Conservation (phyloP, 768 basidiomycete genomes). For the Xerocomellus intermedius region DNA sequence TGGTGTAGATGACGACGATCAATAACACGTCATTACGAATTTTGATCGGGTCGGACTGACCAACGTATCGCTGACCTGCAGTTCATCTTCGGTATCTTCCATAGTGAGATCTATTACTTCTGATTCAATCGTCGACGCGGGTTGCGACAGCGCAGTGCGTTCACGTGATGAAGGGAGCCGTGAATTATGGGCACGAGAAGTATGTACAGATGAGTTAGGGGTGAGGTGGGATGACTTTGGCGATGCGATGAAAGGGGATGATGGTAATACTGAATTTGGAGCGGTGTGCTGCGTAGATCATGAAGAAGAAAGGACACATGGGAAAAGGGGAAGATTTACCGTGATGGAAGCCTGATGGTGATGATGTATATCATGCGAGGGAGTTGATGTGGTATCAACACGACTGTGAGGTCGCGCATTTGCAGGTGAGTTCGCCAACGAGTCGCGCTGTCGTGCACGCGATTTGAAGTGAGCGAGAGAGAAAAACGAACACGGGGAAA, state of each 20-base stretch:
- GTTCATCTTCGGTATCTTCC: slow-evolving; percentile 25
- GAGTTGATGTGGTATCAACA: slow-evolving; percentile 12
- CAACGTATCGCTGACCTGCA: not conserved
- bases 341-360: slow-evolving; percentile 6
- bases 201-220: slow-evolving; percentile 5
- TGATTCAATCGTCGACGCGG: not conserved
- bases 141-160: not conserved
- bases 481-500: not conserved
- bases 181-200: slow-evolving; percentile 2
- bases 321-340: slow-evolving; percentile 12
- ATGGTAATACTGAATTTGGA: not conserved
- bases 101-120: slow-evolving; percentile 24
- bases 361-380: slow-evolving; percentile 1
- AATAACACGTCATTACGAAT: not conserved
- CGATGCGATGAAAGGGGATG: not conserved
- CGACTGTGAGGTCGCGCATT: slow-evolving; percentile 1
- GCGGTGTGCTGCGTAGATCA: slow-evolving; percentile 7
- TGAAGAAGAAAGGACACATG: not conserved
- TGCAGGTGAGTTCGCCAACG: not conserved
- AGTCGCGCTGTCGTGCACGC: slow-evolving; percentile 12
- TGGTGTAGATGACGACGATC: slow-evolving; percentile 4
- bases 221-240: slow-evolving; percentile 3
- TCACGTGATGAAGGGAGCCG: slow-evolving; percentile 1
- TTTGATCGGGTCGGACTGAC: slow-evolving; percentile 19
- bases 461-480: slow-evolving; percentile 3